Evolutionary conservation across 768 basidiomycete species (phyloP), one percentile per base, ranked within the genome.

Genomic region (Baorangia bicolor): DNA sequence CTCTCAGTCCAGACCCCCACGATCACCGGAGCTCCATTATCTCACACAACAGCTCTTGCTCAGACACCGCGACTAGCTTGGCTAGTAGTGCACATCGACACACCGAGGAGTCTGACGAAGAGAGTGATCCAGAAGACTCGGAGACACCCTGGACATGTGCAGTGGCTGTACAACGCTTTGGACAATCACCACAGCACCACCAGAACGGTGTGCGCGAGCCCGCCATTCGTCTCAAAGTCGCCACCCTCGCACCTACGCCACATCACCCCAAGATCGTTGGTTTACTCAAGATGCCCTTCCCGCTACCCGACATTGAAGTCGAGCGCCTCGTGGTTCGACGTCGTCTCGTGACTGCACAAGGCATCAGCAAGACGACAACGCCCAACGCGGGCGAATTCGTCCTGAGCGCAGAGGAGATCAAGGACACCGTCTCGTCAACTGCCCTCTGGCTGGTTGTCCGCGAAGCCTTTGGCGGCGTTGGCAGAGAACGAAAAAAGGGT

Each of bases 101-200:
- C 10, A 40, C 38, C 25, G 74, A 70, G 14, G 84, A 86, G 45
- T 80, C 81, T 2, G 92, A 79, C 0, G 86, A 89, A 16, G 93
- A 94, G 42, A 93, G 90, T 56, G 96, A 98, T 60, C 91, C 94
- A 0, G 95, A 98, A 68, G 96, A 98, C 66, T 92, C 91, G 41
- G 95, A 98, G 72, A 94, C 93, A 23, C 94, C 96, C 0, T 98
- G 94, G 94, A 85, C 87, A 43, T 98, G 95, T 66, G 85, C 84
- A n/a, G 77, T 94, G 60, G 83, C 86, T 56, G 75, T 88, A 33
- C 81, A 86, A 21, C 74, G 81, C 23, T 66, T 77, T 31, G 71
- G 62, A 11, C 52, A 63, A 42, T 9, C 40, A 31, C 49, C 61
- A 20, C 53, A 20, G 18, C 54, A 42, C 38, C 59, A 47, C 47